These are phyloP conservation scores for Triangularia setosa DNA, from an alignment of 2,329 filamentous ascomycete species.

Conservation along the genomic window DNA sequence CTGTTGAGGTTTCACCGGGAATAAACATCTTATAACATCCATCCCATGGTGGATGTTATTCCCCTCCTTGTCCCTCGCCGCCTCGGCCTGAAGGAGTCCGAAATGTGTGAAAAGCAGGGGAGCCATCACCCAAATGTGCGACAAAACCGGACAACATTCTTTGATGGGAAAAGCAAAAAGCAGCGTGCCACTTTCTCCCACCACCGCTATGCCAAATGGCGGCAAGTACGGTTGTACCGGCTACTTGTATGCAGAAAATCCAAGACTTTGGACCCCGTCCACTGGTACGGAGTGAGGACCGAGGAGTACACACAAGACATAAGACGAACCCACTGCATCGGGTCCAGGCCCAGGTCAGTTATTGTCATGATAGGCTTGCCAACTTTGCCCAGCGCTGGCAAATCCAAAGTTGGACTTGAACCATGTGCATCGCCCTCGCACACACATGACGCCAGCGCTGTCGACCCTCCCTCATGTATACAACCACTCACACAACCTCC, in stretches of 20 bases:
- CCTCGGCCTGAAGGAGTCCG: not conserved
- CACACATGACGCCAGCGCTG: not conserved
- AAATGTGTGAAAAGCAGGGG: not conserved
- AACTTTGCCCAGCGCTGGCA: not conserved
- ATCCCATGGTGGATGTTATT: too few relatives aligned
- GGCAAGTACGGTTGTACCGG: not conserved
- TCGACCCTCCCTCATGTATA: not conserved
- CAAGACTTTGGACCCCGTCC: not conserved
- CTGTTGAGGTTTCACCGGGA: too few relatives aligned
- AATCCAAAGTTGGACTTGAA: not conserved
- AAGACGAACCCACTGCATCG: not conserved
- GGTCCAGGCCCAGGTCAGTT: not conserved
- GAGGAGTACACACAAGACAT: too few relatives aligned
- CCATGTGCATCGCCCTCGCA: not conserved
- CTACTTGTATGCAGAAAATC: not conserved
- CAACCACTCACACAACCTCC: not conserved
- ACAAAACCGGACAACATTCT: not conserved
- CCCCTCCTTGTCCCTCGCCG: not conserved
- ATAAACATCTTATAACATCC: not conserved
- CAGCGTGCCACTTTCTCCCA: not conserved
- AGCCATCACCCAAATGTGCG: not conserved
- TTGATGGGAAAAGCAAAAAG: not conserved
- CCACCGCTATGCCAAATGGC: too few relatives aligned
- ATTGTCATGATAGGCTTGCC: not conserved
- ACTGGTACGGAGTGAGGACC: not conserved